These are phyloP conservation scores for Vigna nakashimae DNA, from an alignment of 306 rosid species.

Conservation along the genomic window DNA sequence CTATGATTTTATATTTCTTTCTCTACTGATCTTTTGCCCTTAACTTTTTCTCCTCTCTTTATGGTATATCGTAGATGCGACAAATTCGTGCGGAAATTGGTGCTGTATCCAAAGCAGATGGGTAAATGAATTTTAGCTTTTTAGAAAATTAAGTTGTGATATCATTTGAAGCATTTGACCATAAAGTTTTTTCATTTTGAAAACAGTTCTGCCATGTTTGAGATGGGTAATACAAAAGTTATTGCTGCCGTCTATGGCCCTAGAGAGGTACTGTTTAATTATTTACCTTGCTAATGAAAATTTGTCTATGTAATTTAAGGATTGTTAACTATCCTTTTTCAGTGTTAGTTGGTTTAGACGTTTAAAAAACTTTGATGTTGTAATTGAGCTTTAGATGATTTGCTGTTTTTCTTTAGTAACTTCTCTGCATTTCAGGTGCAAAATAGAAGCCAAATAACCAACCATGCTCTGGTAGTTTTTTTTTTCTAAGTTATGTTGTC, in stretches of 20 bases:
- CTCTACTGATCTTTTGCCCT: background rate
- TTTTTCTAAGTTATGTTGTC: background rate
- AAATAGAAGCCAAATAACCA: conserved; percentile 72
- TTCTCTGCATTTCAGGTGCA: conserved; percentile 66
- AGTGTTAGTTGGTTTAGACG: background rate
- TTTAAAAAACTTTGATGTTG: background rate
- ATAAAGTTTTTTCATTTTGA: background rate
- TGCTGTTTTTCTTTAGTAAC: background rate
- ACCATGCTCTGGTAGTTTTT: conserved; percentile 71
- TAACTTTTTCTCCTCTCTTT: background rate
- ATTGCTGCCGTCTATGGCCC: conserved; percentile 96
- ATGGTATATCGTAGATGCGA: conserved; percentile 66
- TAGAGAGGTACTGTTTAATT: conserved; percentile 64
- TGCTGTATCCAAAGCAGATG: conserved; percentile 84
- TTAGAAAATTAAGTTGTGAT: background rate
- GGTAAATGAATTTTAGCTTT: conserved; percentile 48
- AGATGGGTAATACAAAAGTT: conserved; percentile 96
- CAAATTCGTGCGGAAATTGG: conserved; percentile 93
- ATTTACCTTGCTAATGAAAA: background rate
- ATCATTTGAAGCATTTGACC: conserved; percentile 24
- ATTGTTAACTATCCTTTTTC: background rate
- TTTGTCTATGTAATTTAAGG: background rate
- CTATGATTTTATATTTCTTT: background rate
- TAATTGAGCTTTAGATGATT: conserved; percentile 22
- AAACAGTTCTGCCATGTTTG: conserved; percentile 81